Evolutionary conservation across 176 grass and related monocot species (phyloP).

Genomic region (Ensete ventricosum): DNA sequence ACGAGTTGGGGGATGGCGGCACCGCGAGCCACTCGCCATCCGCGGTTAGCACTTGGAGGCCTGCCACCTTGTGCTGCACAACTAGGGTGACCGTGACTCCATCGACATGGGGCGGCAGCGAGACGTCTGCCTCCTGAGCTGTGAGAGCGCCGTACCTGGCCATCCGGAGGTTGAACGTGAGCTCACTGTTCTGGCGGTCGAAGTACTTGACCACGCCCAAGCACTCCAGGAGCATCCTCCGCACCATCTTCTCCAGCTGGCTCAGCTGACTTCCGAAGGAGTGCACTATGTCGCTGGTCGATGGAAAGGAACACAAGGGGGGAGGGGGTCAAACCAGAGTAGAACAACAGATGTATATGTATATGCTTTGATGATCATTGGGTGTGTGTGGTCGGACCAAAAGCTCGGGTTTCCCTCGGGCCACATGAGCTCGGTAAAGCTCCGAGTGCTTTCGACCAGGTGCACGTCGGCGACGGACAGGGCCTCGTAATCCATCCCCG

Average conservation of each 20-base stretch:
- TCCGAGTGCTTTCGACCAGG: background rate
- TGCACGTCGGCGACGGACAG: slow-evolving; percentile 33
- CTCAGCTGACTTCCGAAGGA: slow-evolving; percentile 1
- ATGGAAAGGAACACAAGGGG: background rate
- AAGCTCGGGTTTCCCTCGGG: slow-evolving; percentile 38
- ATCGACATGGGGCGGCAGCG: slow-evolving; percentile 42
- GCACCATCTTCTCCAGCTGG: slow-evolving; percentile 35
- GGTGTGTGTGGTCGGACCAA: slow-evolving; percentile 13
- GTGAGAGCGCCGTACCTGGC: slow-evolving; percentile 40
- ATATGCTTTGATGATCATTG: background rate
- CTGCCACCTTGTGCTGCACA: background rate
- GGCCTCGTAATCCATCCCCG: slow-evolving; percentile 44
- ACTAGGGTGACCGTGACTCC: slow-evolving; percentile 7
- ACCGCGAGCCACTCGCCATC: background rate
- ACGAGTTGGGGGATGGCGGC: slow-evolving; percentile 3
- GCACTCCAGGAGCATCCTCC: slow-evolving; percentile 55
- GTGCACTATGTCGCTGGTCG: slow-evolving; percentile 21
- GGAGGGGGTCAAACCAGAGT: background rate
- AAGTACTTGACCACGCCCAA: slow-evolving; percentile 40
- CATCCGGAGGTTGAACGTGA: slow-evolving; percentile 39
- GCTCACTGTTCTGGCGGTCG: slow-evolving; percentile 16
- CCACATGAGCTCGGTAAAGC: slow-evolving; percentile 43
- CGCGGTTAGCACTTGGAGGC: background rate
- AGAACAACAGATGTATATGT: background rate
- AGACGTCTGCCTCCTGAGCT: slow-evolving; percentile 19